Percentiles rank a stretch among this genome's conserved stretches.
Evolutionary conservation across 2,329 filamentous ascomycete genomes (phyloP).

Genomic region (Botrytis pseudocinerea): DNA sequence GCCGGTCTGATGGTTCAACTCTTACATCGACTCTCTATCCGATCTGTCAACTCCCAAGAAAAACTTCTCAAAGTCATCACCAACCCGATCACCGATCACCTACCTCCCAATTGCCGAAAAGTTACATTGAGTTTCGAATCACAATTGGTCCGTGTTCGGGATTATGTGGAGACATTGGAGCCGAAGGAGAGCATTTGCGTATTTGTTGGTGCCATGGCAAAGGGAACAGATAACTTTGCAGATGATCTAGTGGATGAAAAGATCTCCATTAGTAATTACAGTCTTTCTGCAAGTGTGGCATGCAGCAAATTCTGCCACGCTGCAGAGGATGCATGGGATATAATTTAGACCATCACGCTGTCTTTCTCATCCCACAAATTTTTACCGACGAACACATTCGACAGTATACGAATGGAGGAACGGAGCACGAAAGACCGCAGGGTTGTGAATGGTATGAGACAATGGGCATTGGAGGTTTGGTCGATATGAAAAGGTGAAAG

Average conservation of each 20-base stretch:
- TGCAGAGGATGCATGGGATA: constrained; percentile 92
- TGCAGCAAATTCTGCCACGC: constrained; percentile 99
- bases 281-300: constrained; percentile 92
- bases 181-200: constrained; percentile 93
- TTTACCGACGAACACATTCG: constrained; percentile 15
- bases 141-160: constrained; percentile 79
- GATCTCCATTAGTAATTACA: constrained; percentile 98
- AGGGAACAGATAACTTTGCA: constrained; percentile 92
- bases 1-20: constrained; percentile 98
- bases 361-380: constrained; percentile 20
- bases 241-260: constrained; percentile 94
- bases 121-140: constrained; percentile 95
- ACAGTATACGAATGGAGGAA: constrained; percentile 7
- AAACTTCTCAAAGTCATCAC: constrained; percentile 97
- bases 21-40: constrained; percentile 90
- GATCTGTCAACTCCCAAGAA: constrained; percentile 94
- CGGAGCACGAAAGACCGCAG: constrained; percentile 3
- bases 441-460: constrained; percentile 12
- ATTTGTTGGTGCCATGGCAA: constrained; percentile 98
- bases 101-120: constrained; percentile 96
- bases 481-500: constrained; percentile 43
- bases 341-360: constrained; percentile 61
- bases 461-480: constrained; percentile 30
- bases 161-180: constrained; percentile 80
- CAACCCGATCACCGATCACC: constrained; percentile 95